These are phyloP conservation scores for Chloranthus sessilifolius DNA, from an alignment of 164 flowering plant genomes.

Conservation along the genomic window DNA sequence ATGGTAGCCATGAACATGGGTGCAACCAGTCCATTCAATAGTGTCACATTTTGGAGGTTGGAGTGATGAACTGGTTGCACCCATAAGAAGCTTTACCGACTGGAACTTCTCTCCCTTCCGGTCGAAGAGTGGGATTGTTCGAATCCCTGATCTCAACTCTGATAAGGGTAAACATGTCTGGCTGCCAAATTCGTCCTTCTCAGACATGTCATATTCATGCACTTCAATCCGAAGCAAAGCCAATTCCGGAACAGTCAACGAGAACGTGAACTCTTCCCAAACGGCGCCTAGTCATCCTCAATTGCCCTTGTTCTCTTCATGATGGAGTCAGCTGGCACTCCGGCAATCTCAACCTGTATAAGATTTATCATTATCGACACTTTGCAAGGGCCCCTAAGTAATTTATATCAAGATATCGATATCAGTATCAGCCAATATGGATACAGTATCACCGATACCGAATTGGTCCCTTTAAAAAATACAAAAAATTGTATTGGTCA, in stretches of 20 bases:
- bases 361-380: too few species aligned
- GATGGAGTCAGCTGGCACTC: constrained; percentile 35
- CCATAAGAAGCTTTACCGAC: constrained; percentile 43
- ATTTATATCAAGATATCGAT: too few species aligned
- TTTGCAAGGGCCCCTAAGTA: too few species aligned
- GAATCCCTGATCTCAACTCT: constrained; percentile 43
- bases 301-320: constrained; percentile 32
- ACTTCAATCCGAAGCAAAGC: constrained; percentile 50
- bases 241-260: constrained; percentile 42
- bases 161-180: constrained; percentile 43
- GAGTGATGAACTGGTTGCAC: too few species aligned
- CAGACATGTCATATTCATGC: constrained; percentile 37
- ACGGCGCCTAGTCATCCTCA: constrained; percentile 42
- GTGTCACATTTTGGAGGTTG: too few species aligned
- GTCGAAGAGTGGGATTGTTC: constrained; percentile 41
- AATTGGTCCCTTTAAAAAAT: too few species aligned
- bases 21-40: too few species aligned
- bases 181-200: constrained; percentile 51
- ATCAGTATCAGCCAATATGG: too few species aligned
- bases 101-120: constrained; percentile 31
- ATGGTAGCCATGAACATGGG: too few species aligned
- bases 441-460: too few species aligned
- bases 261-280: constrained; percentile 44
- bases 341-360: constrained; percentile 46
- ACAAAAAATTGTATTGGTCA: not conserved